Evolutionary conservation across 257 asterid species (phyloP).

Genomic region (Capsicum chinense): DNA sequence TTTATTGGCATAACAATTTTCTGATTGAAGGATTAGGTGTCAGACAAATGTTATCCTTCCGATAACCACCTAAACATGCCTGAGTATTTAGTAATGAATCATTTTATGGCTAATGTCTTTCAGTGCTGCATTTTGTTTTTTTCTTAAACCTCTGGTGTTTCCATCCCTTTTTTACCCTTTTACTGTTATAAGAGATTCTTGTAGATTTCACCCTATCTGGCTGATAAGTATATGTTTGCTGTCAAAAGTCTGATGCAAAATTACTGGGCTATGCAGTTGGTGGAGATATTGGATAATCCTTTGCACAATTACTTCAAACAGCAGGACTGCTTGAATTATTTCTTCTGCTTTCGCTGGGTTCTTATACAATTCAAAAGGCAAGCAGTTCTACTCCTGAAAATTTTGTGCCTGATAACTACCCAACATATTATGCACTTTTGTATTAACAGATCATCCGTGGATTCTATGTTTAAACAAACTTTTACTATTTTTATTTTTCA

Average conservation of each 20-base stretch:
- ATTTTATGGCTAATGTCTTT: neutral
- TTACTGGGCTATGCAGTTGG: slow-evolving; percentile 66
- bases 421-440: slow-evolving; percentile 5
- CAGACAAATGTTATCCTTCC: slow-evolving; percentile 20
- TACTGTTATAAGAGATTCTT: slow-evolving; percentile 7
- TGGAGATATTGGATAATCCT: slow-evolving; percentile 84
- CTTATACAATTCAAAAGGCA: slow-evolving; percentile 97
- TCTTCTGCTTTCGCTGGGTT: slow-evolving; percentile 99
- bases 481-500: neutral
- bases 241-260: slow-evolving; percentile 15
- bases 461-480: neutral
- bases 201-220: slow-evolving; percentile 12
- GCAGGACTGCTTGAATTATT: slow-evolving; percentile 92
- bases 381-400: slow-evolving; percentile 34
- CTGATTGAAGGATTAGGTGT: slow-evolving; percentile 18
- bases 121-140: slow-evolving; percentile 14
- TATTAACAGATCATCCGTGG: neutral
- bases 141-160: neutral
- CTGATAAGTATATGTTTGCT: slow-evolving; percentile 4
- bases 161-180: slow-evolving; percentile 20
- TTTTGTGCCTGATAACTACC: neutral
- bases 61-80: neutral
- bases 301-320: slow-evolving; percentile 83
- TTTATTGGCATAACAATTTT: neutral
- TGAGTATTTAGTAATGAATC: neutral